Evolutionary conservation across 176 grass and related monocot species (phyloP).

Genomic region (Musa itinerans): DNA sequence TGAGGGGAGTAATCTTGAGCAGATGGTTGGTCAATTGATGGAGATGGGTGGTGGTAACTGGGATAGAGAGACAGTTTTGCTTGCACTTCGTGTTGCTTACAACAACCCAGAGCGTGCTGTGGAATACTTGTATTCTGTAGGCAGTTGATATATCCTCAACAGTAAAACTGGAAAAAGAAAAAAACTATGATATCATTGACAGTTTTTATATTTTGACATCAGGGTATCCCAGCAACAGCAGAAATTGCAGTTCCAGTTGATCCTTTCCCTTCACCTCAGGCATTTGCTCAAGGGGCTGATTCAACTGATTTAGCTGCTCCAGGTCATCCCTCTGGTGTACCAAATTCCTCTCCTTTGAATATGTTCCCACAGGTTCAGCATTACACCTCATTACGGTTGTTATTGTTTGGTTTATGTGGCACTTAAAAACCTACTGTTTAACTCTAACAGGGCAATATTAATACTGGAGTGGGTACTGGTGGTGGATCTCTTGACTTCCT

Average conservation of each 20-base stretch:
- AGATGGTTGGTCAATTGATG: constrained; percentile 67
- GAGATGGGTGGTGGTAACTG: constrained; percentile 97
- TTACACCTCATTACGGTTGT: background rate
- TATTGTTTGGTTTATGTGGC: constrained; percentile 14
- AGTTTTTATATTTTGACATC: constrained; percentile 12
- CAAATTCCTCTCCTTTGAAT: constrained; percentile 79
- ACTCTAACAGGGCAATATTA: constrained; percentile 41
- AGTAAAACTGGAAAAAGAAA: background rate
- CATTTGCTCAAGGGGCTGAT: constrained; percentile 34
- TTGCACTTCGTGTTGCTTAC: constrained; percentile 77
- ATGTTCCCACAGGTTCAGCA: constrained; percentile 79
- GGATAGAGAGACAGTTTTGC: constrained; percentile 71
- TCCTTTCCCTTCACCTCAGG: constrained; percentile 16
- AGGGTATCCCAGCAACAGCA: constrained; percentile 80
- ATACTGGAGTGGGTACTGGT: constrained; percentile 45
- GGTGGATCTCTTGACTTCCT: constrained; percentile 85
- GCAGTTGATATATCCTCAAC: constrained; percentile 5
- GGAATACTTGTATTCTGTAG: constrained; percentile 93
- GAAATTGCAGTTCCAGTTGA: constrained; percentile 57
- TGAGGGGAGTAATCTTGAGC: constrained; percentile 49
- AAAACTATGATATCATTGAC: too few species aligned
- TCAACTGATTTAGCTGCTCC: constrained; percentile 28
- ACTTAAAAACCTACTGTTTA: constrained; percentile 24
- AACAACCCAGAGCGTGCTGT: constrained; percentile 97
- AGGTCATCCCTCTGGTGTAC: constrained; percentile 47